Base-by-base conservation (phyloP, 352 stramenopile genomes). In the Pythium rhizo-oryzae region DNA sequence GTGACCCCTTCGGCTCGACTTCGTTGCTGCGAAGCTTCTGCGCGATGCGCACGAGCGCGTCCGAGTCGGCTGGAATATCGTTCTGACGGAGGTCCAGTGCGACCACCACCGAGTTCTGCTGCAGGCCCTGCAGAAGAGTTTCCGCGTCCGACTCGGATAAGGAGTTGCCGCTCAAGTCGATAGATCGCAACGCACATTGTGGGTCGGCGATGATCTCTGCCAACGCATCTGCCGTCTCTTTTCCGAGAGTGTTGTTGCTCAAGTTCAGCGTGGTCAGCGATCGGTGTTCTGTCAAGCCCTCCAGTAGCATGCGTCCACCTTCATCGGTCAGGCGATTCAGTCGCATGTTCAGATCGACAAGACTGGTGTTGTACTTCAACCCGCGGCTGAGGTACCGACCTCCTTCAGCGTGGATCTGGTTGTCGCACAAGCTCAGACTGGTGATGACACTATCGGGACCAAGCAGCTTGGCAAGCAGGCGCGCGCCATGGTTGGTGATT, bases 301-400 rank as follows among this genome's bases (percentile, higher is more conserved):
- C 90, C 0, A 98, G 63, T 24, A 98, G 76, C 82, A 97, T 91
- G 1, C 82, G 70, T 0, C 89, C 92, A 6, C 93, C 91, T 52
- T 98, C 91, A 69, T 98, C 94, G 0, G 86, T 96, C 18, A 98
- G 77, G 15, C 93, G 81, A 65, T 98, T 98, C 37, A 98, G 71
- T 1, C 91, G 84, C 37, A 98, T 68, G 75, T 98, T 97, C 7
- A 98, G 77, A 62, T 97, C 87, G 6, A 96, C 59, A 4, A 98
- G 70, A 55, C 87, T 93, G 6, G 89, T 84, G 70, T 98, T 98
- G 69, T 88, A 89, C 61, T 92, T 89, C 47, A 98, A 79, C 2
- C 89, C 93, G n/a, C 92, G 81, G 43, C 90, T 96, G 23, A 98
- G 78, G 76, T 98, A 97, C 19, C 88, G 76, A 0, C 89, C 88